phyloP scores from a whole-genome alignment of 768 basidiomycete genomes.

The Cystofilobasidium ferigula region DNA sequence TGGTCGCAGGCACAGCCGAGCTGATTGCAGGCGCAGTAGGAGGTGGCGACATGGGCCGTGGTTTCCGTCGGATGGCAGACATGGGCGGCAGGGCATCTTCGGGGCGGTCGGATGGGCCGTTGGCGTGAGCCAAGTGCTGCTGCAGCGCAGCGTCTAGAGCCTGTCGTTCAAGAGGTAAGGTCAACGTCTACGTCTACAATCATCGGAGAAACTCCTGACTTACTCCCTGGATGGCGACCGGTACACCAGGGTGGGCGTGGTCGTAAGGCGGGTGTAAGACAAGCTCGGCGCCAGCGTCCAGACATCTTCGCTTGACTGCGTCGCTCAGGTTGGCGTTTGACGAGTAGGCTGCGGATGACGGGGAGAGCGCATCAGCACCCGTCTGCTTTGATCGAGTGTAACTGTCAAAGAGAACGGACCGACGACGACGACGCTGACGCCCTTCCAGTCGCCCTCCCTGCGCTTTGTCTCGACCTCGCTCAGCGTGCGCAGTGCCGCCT shows the following conservation, averaged over 20 bases:
- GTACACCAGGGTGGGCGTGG: not conserved
- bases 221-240: not conserved
- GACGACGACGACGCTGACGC: slow-evolving; percentile 8
- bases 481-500: not conserved
- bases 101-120: not conserved
- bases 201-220: no score
- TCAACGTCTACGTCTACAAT: no score
- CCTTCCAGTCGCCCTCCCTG: slow-evolving; percentile 2
- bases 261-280: slow-evolving; percentile 13
- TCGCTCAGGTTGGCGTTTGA: not conserved
- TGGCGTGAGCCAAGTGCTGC: not conserved
- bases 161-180: not conserved
- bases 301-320: slow-evolving; percentile 3
- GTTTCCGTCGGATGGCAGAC: not conserved
- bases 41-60: not conserved
- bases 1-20: no score
- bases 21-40: slow-evolving; percentile 3
- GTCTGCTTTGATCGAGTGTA: not conserved
- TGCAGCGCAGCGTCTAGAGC: not conserved
- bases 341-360: slow-evolving; percentile 2
- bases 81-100: not conserved
- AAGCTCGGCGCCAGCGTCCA: slow-evolving; percentile 9
- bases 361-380: not conserved
- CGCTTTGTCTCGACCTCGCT: not conserved
- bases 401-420: not conserved